These are phyloP conservation scores for Tremella yokohamensis DNA, from an alignment of 768 basidiomycete species.

Conservation along the genomic window DNA sequence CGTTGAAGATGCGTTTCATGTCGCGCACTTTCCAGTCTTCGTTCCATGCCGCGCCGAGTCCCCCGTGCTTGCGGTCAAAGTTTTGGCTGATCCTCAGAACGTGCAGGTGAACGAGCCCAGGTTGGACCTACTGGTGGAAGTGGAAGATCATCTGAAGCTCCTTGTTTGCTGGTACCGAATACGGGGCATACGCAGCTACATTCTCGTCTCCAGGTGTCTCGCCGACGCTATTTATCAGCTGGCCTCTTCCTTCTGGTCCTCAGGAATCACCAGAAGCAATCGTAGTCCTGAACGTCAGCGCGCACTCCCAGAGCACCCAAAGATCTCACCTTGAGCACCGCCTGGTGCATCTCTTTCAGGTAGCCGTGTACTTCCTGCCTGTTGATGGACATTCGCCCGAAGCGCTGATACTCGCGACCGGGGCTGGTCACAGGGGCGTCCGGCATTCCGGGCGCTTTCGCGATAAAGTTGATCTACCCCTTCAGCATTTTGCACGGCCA, in stretches of 20 bases:
- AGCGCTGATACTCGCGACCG: slow-evolving; percentile 57
- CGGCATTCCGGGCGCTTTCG: slow-evolving; percentile 63
- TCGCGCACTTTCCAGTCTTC: slow-evolving; percentile 57
- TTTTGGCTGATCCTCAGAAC: slow-evolving; percentile 9
- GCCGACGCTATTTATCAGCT: slow-evolving; percentile 39
- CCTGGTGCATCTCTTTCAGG: slow-evolving; percentile 63
- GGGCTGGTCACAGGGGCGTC: slow-evolving; percentile 59
- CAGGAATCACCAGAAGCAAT: slow-evolving; percentile 31
- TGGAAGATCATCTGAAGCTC: slow-evolving; percentile 50
- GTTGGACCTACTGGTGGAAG: slow-evolving; percentile 41
- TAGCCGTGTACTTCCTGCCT: slow-evolving; percentile 68
- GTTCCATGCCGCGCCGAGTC: slow-evolving; percentile 7
- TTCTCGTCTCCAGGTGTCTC: slow-evolving; percentile 46
- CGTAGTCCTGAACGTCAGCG: slow-evolving; percentile 26
- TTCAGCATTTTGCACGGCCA: slow-evolving; percentile 27
- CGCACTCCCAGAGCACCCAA: no score
- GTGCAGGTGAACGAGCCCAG: no score
- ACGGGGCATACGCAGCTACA: slow-evolving; percentile 53
- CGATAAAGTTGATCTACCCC: slow-evolving; percentile 62
- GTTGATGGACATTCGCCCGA: slow-evolving; percentile 58
- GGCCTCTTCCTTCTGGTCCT: not conserved
- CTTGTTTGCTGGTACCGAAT: slow-evolving; percentile 61
- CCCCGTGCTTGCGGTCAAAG: slow-evolving; percentile 29
- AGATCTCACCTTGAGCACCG: slow-evolving; percentile 61
- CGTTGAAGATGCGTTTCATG: slow-evolving; percentile 54